Evolutionary conservation across 2,329 filamentous ascomycete species (phyloP).

Genomic region (Fusarium lyarnte): DNA sequence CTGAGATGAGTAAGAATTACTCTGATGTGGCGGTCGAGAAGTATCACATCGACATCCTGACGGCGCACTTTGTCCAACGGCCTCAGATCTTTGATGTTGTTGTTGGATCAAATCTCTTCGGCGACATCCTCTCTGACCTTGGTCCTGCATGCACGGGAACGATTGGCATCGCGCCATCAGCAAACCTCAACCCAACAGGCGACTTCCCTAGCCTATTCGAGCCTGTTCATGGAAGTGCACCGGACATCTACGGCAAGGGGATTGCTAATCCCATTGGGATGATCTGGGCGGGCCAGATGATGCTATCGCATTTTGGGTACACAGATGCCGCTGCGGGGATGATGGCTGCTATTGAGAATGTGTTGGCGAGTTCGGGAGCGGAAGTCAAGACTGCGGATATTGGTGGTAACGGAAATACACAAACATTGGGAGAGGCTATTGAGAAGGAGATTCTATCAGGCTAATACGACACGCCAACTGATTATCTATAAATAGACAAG

Average conservation of each 20-base stretch:
- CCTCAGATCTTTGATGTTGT: constrained; percentile 70
- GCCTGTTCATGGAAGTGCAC: constrained; percentile 76
- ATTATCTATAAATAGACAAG: neutral
- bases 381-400: constrained; percentile 46
- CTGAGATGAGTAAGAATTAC: constrained; percentile 63
- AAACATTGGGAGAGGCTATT: constrained; percentile 33
- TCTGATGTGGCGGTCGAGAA: constrained; percentile 69
- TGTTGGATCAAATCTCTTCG: constrained; percentile 70
- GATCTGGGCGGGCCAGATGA: constrained; percentile 76
- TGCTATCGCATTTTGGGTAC: constrained; percentile 50
- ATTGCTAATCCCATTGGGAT: constrained; percentile 78
- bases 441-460: constrained; percentile 23
- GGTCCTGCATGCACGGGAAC: constrained; percentile 75
- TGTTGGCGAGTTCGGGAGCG: constrained; percentile 59
- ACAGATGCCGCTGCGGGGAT: constrained; percentile 58
- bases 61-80: constrained; percentile 69
- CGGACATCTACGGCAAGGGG: constrained; percentile 78
- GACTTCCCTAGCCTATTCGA: constrained; percentile 66
- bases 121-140: constrained; percentile 76
- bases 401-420: constrained; percentile 43
- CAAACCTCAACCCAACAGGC: constrained; percentile 70
- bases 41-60: constrained; percentile 75
- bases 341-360: constrained; percentile 70
- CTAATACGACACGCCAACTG: neutral
- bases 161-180: constrained; percentile 77